Evolutionary conservation across 495 filamentous ascomycete genomes (phyloP).

Genomic region (Neurospora sp.): DNA sequence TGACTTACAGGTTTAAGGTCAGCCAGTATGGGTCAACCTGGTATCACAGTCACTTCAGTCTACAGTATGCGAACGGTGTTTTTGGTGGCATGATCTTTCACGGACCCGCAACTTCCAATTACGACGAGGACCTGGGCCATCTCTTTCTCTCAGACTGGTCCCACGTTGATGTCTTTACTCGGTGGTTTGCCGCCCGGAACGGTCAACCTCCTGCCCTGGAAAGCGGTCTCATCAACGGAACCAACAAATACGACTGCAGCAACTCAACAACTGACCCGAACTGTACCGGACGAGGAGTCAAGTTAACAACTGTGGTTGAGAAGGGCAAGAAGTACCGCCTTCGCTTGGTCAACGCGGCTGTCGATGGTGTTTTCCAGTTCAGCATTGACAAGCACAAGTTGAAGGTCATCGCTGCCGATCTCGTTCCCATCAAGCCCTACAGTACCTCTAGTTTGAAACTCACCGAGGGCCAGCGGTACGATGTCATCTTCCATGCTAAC

Average conservation of each 20-base stretch:
- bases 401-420: slow-evolving; percentile 41
- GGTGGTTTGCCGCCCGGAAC: slow-evolving; percentile 19
- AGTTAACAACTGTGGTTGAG: slow-evolving; percentile 26
- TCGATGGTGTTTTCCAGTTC: slow-evolving; percentile 27
- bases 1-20: slow-evolving; percentile 23
- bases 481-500: slow-evolving; percentile 56
- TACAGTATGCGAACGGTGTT: slow-evolving; percentile 36
- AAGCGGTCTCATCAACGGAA: slow-evolving; percentile 27
- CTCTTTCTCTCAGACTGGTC: slow-evolving; percentile 14
- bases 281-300: slow-evolving; percentile 20
- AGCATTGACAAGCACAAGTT: slow-evolving; percentile 42
- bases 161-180: slow-evolving; percentile 18
- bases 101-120: slow-evolving; percentile 34
- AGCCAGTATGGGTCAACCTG: slow-evolving; percentile 25
- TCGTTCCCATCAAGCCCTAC: slow-evolving; percentile 43
- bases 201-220: slow-evolving; percentile 24
- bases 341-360: slow-evolving; percentile 42
- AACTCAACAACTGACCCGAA: slow-evolving; percentile 6
- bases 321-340: slow-evolving; percentile 36
- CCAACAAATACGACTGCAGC: slow-evolving; percentile 26
- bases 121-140: slow-evolving; percentile 24
- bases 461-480: slow-evolving; percentile 55
- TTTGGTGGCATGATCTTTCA: slow-evolving; percentile 40
- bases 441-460: slow-evolving; percentile 37
- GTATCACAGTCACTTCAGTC: slow-evolving; percentile 39